Conservation (phyloP, 805 yeast genomes). For the Candida incommunis region DNA sequence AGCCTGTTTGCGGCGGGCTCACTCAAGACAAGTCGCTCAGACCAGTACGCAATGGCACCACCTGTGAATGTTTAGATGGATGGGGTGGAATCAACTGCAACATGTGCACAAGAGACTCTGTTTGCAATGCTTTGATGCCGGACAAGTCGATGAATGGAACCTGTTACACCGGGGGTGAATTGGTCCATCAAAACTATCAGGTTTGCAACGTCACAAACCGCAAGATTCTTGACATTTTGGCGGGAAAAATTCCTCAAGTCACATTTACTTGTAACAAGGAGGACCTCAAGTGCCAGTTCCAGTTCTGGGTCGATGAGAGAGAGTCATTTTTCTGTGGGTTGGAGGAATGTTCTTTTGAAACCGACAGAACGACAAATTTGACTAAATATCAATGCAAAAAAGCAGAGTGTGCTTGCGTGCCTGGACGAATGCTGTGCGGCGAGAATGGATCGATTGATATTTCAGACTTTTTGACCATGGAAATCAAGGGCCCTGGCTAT, state of each 20-base stretch:
- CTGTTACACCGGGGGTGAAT: slow-evolving; percentile 73
- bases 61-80: slow-evolving; percentile 68
- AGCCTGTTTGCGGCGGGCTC: slow-evolving; percentile 77
- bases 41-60: slow-evolving; percentile 38
- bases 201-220: slow-evolving; percentile 87
- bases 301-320: slow-evolving; percentile 85
- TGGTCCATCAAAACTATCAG: slow-evolving; percentile 70
- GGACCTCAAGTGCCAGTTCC: slow-evolving; percentile 62
- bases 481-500: slow-evolving; percentile 88
- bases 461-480: slow-evolving; percentile 79
- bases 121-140: slow-evolving; percentile 82
- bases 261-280: slow-evolving; percentile 77
- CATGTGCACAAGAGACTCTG: slow-evolving; percentile 55
- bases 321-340: slow-evolving; percentile 89
- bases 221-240: slow-evolving; percentile 66
- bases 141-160: slow-evolving; percentile 64
- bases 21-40: slow-evolving; percentile 46
- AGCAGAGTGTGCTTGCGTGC: slow-evolving; percentile 78
- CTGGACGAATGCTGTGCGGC: slow-evolving; percentile 90
- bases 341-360: slow-evolving; percentile 53
- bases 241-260: slow-evolving; percentile 78
- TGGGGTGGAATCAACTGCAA: slow-evolving; percentile 94
- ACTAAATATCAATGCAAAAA: slow-evolving; percentile 68
- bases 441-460: slow-evolving; percentile 88
- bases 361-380: slow-evolving; percentile 44